These are phyloP conservation scores for Diacronema lutheri DNA, from an alignment of 78 protist species.

Conservation along the genomic window DNA sequence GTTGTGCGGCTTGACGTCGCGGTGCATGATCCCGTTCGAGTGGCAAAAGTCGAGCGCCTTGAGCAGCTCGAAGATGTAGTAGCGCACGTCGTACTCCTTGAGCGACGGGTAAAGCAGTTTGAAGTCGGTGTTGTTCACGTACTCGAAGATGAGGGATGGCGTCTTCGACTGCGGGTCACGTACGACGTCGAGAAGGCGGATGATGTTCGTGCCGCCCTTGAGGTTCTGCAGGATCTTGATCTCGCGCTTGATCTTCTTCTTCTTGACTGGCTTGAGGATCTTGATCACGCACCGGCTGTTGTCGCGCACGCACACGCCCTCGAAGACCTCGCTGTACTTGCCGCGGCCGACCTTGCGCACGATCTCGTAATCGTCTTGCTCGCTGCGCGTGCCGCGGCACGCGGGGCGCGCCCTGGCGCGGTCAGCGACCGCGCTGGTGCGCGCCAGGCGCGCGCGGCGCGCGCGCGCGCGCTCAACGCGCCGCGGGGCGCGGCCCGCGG, in stretches of 20 bases:
- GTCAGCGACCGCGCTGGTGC: neutral
- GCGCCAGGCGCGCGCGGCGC: neutral
- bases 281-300: constrained; percentile 60
- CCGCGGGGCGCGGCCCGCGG: neutral
- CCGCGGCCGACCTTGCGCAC: constrained; percentile 97
- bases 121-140: constrained; percentile 93
- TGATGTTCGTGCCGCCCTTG: constrained; percentile 93
- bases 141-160: constrained; percentile 91
- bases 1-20: constrained; percentile 96
- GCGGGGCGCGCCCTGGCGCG: neutral
- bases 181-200: constrained; percentile 92
- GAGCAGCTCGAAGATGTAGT: constrained; percentile 94
- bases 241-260: constrained; percentile 95
- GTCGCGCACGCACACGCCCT: constrained; percentile 77
- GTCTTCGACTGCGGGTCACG: constrained; percentile 92
- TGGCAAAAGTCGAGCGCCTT: constrained; percentile 94
- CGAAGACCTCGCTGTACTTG: constrained; percentile 99
- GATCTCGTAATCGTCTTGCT: constrained; percentile 90
- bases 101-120: constrained; percentile 92
- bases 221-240: constrained; percentile 95
- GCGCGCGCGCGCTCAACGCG: neutral
- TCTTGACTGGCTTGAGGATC: constrained; percentile 73
- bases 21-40: constrained; percentile 87
- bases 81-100: constrained; percentile 88
- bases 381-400: neutral